Evolutionary conservation across 1,139 yeast genomes (phyloP), one percentile per base, ranked within the genome.

Genomic region (Eremothecium sinecaudum): DNA sequence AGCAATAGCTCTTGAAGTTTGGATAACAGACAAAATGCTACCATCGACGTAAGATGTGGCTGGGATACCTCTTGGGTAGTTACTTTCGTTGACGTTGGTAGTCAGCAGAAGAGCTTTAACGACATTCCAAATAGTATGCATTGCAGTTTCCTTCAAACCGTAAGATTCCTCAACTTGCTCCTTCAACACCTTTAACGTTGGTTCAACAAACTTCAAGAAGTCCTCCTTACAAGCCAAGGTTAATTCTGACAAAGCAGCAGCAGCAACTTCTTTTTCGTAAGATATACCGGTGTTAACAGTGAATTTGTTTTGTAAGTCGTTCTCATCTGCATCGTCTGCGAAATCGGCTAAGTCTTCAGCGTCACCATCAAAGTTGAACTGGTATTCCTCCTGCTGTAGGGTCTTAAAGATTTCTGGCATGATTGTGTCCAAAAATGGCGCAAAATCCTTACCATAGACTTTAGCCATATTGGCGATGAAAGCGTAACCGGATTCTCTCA

Each of bases 261-360:
- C 73, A n/a, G 96, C 95, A 50, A 83, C 86, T 66, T 90, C 98
- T 66, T 90, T 90, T 66, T 90, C 98, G 52, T 83, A 80, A 45
- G 96, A 84, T 52, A 90, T 77, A 66, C 95, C 97, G 34, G 95
- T 81, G 68, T 86, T 86, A 46, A 87, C 87, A 48, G 82, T 79
- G 56, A 82, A 70, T 46, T 79, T 79, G 51, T 78, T 77, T 40
- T 72, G 75, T 45, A 78, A 59, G 35, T 79, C 87, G 41, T 73
- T 67, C 36, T 63, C 69, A 26, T 56, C 51, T 11, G 57, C 51
- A 30, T 50, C 56, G 19, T 56, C 63, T 22, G 58, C 56, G 23
- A 51, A 48, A 7, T 54, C 53, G 18, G 54, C 53, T 29, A 54
- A 41, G 22, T 62, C 67, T 18, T 60, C 65, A 16, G 61, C 69